phyloP scores from a whole-genome alignment of 2,329 filamentous ascomycete genomes.

The Oidium heveae region DNA sequence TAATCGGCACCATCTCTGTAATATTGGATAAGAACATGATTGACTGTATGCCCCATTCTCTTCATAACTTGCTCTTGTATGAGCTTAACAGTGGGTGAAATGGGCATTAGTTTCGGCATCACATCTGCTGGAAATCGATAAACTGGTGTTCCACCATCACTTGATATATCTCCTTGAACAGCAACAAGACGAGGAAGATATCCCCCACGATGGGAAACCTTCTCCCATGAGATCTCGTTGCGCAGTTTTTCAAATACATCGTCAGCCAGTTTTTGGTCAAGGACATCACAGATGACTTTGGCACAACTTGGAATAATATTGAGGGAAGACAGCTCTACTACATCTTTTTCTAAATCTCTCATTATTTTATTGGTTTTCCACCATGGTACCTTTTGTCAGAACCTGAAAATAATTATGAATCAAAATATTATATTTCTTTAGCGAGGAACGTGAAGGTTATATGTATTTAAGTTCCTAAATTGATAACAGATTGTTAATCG shows the following conservation, averaged over 20 bases:
- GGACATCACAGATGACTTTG: conserved; percentile 41
- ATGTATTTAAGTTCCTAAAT: no score
- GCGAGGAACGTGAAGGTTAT: no score
- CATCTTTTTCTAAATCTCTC: no score
- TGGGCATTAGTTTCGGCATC: conserved; percentile 50
- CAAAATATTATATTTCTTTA: no score
- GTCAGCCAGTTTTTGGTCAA: conserved; percentile 29
- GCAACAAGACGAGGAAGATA: conserved; percentile 79
- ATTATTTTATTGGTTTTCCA: no score
- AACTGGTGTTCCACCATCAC: conserved; percentile 56
- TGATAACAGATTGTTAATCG: no score
- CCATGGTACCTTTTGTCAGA: no score
- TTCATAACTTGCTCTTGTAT: conserved; percentile 47
- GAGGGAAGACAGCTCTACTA: no score
- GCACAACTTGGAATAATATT: conserved; percentile 34
- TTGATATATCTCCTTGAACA: conserved; percentile 49
- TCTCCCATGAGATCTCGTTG: conserved; percentile 62
- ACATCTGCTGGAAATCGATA: conserved; percentile 89
- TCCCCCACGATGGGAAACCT: conserved; percentile 78
- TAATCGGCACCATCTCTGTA: conserved; percentile 78
- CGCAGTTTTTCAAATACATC: conserved; percentile 42
- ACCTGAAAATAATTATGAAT: no score
- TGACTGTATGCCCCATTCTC: conserved; percentile 53
- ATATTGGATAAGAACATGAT: conserved; percentile 79
- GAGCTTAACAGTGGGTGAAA: conserved; percentile 44